phyloP scores from a whole-genome alignment of 495 filamentous ascomycete genomes.

The Massariosphaeria phaeospora region DNA sequence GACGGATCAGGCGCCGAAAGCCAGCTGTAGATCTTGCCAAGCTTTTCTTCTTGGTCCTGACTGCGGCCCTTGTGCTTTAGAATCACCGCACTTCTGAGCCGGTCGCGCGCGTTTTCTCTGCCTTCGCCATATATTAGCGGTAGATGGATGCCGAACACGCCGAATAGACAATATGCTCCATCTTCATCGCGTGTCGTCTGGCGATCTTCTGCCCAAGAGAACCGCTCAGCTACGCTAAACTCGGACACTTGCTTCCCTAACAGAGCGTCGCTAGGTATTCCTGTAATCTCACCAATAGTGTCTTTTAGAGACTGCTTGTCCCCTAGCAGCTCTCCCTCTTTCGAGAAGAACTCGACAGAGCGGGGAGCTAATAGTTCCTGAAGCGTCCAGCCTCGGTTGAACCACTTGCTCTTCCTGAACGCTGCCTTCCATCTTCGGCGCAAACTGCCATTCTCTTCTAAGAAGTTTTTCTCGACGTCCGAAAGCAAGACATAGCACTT shows the following conservation, averaged over 20 bases:
- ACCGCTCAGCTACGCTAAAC: background rate
- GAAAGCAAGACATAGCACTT: conserved; percentile 10
- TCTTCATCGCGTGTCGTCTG: conserved; percentile 1
- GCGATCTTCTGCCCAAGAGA: conserved; percentile 5
- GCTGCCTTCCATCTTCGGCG: too few relatives aligned
- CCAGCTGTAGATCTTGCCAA: conserved; percentile 8
- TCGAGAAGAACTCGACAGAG: conserved; percentile 3
- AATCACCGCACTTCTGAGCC: background rate
- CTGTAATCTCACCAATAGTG: background rate
- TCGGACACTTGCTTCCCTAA: background rate
- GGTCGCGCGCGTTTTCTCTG: background rate
- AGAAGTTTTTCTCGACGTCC: background rate
- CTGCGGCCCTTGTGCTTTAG: too few relatives aligned
- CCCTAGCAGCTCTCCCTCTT: background rate
- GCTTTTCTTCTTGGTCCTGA: conserved; percentile 6
- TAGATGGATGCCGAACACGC: background rate
- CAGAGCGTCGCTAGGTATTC: background rate
- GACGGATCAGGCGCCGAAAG: conserved; percentile 16
- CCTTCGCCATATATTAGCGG: background rate
- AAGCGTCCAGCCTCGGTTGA: background rate
- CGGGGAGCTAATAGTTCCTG: conserved; percentile 1
- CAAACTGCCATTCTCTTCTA: too few relatives aligned
- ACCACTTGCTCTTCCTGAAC: background rate
- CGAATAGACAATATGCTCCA: conserved; percentile 1
- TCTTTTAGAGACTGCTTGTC: background rate